Evolutionary conservation across 257 asterid species (phyloP), one percentile per base, ranked within the genome.

Genomic region (Capsicum chinense): DNA sequence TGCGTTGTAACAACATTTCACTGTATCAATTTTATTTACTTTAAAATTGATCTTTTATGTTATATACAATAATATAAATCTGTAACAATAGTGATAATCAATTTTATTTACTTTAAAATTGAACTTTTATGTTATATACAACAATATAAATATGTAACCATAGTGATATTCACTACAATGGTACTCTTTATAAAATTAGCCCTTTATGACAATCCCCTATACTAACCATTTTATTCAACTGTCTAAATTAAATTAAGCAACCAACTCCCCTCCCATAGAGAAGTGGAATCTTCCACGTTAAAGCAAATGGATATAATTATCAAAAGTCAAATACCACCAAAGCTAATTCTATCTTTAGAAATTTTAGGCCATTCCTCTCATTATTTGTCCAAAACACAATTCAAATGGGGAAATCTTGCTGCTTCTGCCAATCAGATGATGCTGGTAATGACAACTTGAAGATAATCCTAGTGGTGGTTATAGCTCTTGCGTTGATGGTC

Each of bases 331-430:
- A 21, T 76, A 76, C 11, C 21, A 52, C 8, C 44, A 50, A 74
- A 12, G 47, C n/a, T 7, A 50, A 74, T 66, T 66, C 4, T 26
- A 33, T 4, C 60, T 48, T n/a, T 73, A 73, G 47, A 76, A 52
- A 26, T 76, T 39, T 47, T 8, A 26, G 21, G 2, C 58, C 58
- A 44, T 15, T 68, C 26, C 52, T 68, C 26, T 68, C 3, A 67
- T 71, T 47, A 5, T 71, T 71, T 7, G 57, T 70, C 15, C 37
- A 44, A 26, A n/a, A 17, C 57, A 44, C 0, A 69, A 69, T 1
- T 4, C 0, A 52, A 76, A 90, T 90, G 93, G 91, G 91, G 67
- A 83, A 84, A 79, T 0, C 58, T 48, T 89, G 92, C 83, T 89
- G 93, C 48, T 44, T 7, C 47, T 21, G 44, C 44, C 44, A 39